Evolutionary conservation across 2,329 filamentous ascomycete genomes (phyloP).

Genomic region (Aspergillus udagawae): DNA sequence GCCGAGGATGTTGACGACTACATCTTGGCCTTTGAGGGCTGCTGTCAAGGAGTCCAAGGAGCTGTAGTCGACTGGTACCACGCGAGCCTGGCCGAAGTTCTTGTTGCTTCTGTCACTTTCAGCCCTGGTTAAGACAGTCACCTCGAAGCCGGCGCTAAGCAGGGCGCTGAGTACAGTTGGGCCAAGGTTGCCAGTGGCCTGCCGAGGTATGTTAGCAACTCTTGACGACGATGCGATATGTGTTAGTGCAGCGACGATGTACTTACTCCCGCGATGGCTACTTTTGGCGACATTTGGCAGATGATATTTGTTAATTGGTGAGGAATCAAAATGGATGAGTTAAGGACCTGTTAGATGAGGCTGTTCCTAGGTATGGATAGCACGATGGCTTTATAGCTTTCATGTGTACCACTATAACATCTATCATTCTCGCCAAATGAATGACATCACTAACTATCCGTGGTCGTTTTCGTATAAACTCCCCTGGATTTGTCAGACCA

Average conservation of each 20-base stretch:
- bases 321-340: no score
- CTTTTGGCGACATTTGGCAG: no score
- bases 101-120: constrained; percentile 4
- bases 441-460: no score
- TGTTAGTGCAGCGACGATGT: no score
- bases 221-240: no score
- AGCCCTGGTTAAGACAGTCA: constrained; percentile 24
- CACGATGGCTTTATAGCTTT: background rate
- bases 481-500: background rate
- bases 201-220: background rate
- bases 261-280: no score
- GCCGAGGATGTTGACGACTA: constrained; percentile 22
- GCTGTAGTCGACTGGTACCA: constrained; percentile 25
- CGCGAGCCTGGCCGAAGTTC: constrained; percentile 3
- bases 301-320: no score
- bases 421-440: background rate
- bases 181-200: constrained; percentile 29
- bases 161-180: constrained; percentile 23
- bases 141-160: constrained; percentile 20
- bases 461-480: no score
- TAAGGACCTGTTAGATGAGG: no score
- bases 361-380: no score
- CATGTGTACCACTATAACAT: background rate
- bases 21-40: constrained; percentile 26
- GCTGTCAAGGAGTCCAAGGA: constrained; percentile 21